Evolutionary conservation across 2,329 filamentous ascomycete genomes (phyloP), one percentile per base, ranked within the genome.

Genomic region (Ascochyta fabae): DNA sequence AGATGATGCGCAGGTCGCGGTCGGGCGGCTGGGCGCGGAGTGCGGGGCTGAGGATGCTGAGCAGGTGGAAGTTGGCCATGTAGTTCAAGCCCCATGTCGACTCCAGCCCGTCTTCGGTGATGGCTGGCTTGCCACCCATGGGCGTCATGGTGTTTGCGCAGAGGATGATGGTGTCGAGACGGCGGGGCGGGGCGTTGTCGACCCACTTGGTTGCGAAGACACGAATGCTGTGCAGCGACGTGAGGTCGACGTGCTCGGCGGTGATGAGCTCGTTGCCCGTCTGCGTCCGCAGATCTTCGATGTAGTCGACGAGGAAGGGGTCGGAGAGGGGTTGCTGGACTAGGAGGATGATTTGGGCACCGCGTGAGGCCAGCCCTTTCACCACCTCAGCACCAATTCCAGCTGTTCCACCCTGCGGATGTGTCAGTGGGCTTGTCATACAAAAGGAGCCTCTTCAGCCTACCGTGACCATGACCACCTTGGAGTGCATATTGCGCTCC

Each of bases 121-220:
- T 79, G 1, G 75, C 79, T 26, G 84, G 80, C 61, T 80, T 78
- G 5, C 83, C 81, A 1, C 87, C 90, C 10, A 84, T 84, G 2
- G 91, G 88, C 4, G 89, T 91, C 63, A 92, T 80, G 0, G 88
- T 89, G 40, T 90, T 90, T 9, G 89, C 95, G 74, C 92, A 96
- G 16, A 99, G 83, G 19, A 99, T 85, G 42, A 99, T 80, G 87
- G 94, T 93, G 75, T 99, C 95, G 6, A 99, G 80, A 43, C 96
- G 83, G 53, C 96, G 84, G 8, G 93, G 91, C 3, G 95, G 94
- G 22, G 90, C 86, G 75, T 97, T 98, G 75, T 99, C 94, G 63
- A 99, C 92, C 94, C 96, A 99, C 79, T 92, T 94, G 0, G 95
- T 99, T 12, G 95, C 95, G 74, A 99, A 99, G 60, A 88, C 84